Conservation (phyloP, 2,329 filamentous ascomycete species). For the Alternaria arborescens region DNA sequence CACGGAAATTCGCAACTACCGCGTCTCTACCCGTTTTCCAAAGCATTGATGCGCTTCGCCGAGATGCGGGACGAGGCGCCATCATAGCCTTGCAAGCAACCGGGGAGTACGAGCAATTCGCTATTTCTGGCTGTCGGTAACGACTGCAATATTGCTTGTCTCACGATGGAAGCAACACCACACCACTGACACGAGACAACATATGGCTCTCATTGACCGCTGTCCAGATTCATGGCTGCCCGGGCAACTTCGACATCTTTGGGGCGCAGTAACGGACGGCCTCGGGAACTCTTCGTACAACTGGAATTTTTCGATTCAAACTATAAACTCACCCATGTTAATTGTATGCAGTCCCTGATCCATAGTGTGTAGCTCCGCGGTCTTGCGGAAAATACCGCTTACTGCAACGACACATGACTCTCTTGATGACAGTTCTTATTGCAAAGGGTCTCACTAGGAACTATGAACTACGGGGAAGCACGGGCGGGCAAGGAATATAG, state of each 20-base stretch:
- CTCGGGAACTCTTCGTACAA: neutral
- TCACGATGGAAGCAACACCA: neutral
- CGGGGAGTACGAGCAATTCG: conserved; percentile 4
- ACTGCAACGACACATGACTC: conserved; percentile 15
- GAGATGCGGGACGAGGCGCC: conserved; percentile 19
- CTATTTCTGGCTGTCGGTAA: conserved; percentile 6
- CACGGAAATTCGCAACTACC: conserved; percentile 3
- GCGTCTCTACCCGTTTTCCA: conserved; percentile 4
- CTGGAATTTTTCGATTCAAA: neutral
- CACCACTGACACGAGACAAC: neutral
- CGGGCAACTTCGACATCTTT: neutral
- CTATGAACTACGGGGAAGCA: neutral
- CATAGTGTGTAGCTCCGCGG: conserved; percentile 9
- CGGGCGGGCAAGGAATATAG: neutral
- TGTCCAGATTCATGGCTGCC: neutral
- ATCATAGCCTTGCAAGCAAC: conserved; percentile 9
- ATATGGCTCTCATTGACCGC: neutral
- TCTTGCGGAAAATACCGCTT: conserved; percentile 4
- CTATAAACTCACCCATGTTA: conserved; percentile 15
- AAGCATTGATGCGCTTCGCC: conserved; percentile 14
- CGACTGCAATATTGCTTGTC: conserved; percentile 6
- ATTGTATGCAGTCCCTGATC: conserved; percentile 16
- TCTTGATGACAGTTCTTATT: neutral
- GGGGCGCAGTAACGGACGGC: conserved; percentile 3
- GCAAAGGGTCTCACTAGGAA: conserved; percentile 1